A percentile compares a stretch with the other conserved stretches of the same genome.
These are phyloP conservation scores for Tagetes patula DNA, from an alignment of 129 eudicot genomes.

Conservation along the genomic window DNA sequence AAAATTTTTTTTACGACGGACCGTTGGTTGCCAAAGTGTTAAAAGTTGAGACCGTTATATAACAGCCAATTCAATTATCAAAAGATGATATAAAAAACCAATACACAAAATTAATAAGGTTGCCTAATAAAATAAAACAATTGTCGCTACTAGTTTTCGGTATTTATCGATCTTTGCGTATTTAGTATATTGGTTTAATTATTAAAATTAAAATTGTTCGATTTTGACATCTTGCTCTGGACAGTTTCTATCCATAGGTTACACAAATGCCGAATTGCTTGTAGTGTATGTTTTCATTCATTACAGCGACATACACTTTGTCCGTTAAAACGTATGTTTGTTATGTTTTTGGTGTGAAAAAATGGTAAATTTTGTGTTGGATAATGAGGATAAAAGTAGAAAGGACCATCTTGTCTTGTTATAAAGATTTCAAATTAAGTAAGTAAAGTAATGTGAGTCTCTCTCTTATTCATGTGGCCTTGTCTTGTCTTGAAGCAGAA, in stretches of 20 bases:
- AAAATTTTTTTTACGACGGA: no score
- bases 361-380: conserved; percentile 16
- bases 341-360: neutral
- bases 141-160: no score
- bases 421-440: conserved; percentile 10
- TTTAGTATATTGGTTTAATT: no score
- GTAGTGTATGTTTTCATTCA: neutral
- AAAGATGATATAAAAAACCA: no score
- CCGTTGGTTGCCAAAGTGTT: no score
- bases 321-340: neutral
- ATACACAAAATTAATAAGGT: no score
- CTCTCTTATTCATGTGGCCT: conserved; percentile 47
- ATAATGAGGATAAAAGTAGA: conserved; percentile 12
- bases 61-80: no score
- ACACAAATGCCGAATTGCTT: neutral
- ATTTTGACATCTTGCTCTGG: neutral
- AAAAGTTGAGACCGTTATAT: no score
- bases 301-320: neutral
- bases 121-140: no score
- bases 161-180: no score
- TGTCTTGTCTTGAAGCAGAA: conserved; percentile 63
- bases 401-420: conserved; percentile 35
- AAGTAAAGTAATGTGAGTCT: conserved; percentile 18
- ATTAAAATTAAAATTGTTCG: no score
- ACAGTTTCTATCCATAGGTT: neutral